Conservation (phyloP, 1,139 yeast genomes). For the Protomyces macrosporus region DNA sequence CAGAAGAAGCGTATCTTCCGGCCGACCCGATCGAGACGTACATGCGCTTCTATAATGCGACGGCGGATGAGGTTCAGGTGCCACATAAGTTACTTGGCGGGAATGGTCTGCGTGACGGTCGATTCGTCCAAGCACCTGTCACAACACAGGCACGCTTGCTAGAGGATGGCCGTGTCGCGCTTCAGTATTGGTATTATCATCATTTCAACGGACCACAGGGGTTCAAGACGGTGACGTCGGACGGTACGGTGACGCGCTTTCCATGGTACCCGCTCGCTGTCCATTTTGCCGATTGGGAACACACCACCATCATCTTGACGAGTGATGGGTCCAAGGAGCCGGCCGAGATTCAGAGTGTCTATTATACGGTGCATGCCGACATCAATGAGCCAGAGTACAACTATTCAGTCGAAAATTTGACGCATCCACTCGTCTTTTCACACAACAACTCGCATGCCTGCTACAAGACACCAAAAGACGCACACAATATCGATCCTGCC, state of each 20-base stretch:
- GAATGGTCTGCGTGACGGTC: background rate
- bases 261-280: constrained; percentile 25
- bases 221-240: constrained; percentile 15
- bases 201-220: constrained; percentile 23
- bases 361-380: constrained; percentile 25
- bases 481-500: constrained; percentile 22
- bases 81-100: constrained; percentile 6
- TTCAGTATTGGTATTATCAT: constrained; percentile 24
- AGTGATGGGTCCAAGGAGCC: background rate
- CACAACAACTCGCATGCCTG: constrained; percentile 24
- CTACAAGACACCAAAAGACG: constrained; percentile 15
- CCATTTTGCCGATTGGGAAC: constrained; percentile 25
- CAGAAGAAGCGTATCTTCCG: constrained; percentile 21
- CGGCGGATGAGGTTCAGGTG: constrained; percentile 19
- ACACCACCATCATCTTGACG: constrained; percentile 16
- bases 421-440: constrained; percentile 18
- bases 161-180: constrained; percentile 19
- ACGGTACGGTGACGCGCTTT: constrained; percentile 12
- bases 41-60: constrained; percentile 3
- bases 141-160: constrained; percentile 19
- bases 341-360: constrained; percentile 15
- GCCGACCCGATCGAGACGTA: constrained; percentile 9
- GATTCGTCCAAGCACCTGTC: constrained; percentile 20
- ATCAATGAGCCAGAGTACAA: constrained; percentile 23
- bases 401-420: constrained; percentile 3